Evolutionary conservation across 805 yeast genomes (phyloP), one percentile per base, ranked within the genome.

Genomic region (Candida ovalis): DNA sequence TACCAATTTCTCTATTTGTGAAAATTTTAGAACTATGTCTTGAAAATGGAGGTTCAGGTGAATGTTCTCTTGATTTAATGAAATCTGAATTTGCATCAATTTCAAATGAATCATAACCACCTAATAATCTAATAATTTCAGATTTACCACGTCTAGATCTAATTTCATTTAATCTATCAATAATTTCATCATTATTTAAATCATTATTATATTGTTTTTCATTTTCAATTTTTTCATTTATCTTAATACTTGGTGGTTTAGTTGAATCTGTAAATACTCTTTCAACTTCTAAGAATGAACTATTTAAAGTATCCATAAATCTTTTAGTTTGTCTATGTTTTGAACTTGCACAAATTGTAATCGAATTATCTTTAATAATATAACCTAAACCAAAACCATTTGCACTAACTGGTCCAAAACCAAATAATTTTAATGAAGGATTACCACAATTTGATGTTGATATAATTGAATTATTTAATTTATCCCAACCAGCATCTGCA

Each of bases 341-440:
- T 13, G 96, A 88, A 24, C 94, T 82, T 3, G 87, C 85, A 44
- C 96, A 88, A 9, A 90, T 77, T 1, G 90, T 80, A 24, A 90
- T 80, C 19, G 88, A 81, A 60, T 88, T 87, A 39, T 74, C 80
- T 64, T 91, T 89, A 56, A 90, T 85, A 56, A 90, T 88, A 64
- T 90, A 90, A 4, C 96, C 96, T 33, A 90, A 77, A n/a, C 97
- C 97, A 66, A 85, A 89, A 2, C 97, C 97, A 60, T 88, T 91
- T 42, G 89, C 85, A 13, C 86, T 75, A 1, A 89, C 91, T 2
- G 97, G 97, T 3, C 96, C 95, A 61, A 90, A 90, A 0, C 97
- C 97, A 71, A 90, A 90, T 43, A 85, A 73, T 53, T 86, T 82
- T 48, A 90, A 73, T 1, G 96, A 86, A 5, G 96, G 96, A 63